Evolutionary conservation across 768 basidiomycete species (phyloP).

Genomic region (Termitomyces sp.): DNA sequence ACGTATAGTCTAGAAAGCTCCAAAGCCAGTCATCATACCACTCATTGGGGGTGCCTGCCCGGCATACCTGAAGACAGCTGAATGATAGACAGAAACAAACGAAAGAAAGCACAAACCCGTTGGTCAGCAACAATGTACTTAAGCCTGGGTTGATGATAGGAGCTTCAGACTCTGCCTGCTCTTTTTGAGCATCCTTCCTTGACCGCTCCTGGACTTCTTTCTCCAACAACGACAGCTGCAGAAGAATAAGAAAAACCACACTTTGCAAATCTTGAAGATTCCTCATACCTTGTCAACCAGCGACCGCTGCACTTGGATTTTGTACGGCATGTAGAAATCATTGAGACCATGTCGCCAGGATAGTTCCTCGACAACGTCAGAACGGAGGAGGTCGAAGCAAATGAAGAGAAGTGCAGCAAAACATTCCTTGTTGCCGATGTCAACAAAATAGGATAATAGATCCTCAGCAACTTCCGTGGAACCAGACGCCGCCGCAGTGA

Average conservation of each 20-base stretch:
- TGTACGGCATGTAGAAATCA: conserved; percentile 98
- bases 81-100: conserved; percentile 4
- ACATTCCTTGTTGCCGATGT: conserved; percentile 98
- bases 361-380: conserved; percentile 89
- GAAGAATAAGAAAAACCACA: neutral
- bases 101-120: conserved; percentile 47
- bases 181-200: conserved; percentile 84
- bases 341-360: conserved; percentile 96
- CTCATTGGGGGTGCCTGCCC: conserved; percentile 68
- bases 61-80: conserved; percentile 36
- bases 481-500: conserved; percentile 82
- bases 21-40: conserved; percentile 71
- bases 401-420: conserved; percentile 87
- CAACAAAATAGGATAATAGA: conserved; percentile 91
- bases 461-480: conserved; percentile 94
- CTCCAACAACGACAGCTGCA: conserved; percentile 69
- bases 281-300: conserved; percentile 62
- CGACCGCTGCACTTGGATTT: conserved; percentile 80
- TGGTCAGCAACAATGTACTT: conserved; percentile 60
- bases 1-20: conserved; percentile 22
- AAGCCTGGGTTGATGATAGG: conserved; percentile 84
- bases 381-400: conserved; percentile 93
- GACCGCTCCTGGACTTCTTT: conserved; percentile 86
- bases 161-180: conserved; percentile 79
- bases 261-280: neutral